Evolutionary conservation across 371 early-diverging fungal genomes (phyloP).

Genomic region (Mortierella sp.): DNA sequence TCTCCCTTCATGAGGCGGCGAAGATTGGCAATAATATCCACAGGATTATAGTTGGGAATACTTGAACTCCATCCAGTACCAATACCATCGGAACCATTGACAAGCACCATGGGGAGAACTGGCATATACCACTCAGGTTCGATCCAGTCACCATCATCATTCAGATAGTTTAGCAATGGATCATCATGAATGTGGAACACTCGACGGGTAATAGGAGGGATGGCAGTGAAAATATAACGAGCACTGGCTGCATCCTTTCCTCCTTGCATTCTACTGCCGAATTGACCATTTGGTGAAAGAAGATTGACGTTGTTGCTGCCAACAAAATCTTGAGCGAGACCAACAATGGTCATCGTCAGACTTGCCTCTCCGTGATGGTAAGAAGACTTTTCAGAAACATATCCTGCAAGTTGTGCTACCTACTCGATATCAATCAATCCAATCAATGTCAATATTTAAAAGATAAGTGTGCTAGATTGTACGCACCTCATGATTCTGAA

Average conservation of each 20-base stretch:
- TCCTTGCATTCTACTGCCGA: slow-evolving; percentile 97
- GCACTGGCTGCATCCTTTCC: slow-evolving; percentile 99
- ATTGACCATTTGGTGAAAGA: slow-evolving; percentile 95
- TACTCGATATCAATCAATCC: slow-evolving; percentile 8
- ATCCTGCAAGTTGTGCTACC: slow-evolving; percentile 95
- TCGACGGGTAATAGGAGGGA: slow-evolving; percentile 84
- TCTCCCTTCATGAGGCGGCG: slow-evolving; percentile 86
- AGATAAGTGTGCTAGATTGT: too few species aligned
- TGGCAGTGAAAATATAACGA: slow-evolving; percentile 97
- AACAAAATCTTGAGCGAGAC: slow-evolving; percentile 98
- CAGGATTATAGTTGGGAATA: slow-evolving; percentile 92
- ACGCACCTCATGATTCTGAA: neutral
- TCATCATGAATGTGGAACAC: slow-evolving; percentile 95
- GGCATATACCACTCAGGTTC: slow-evolving; percentile 99
- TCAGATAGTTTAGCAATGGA: slow-evolving; percentile 87
- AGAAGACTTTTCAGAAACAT: slow-evolving; percentile 93
- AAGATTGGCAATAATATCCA: slow-evolving; percentile 95
- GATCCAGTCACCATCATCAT: slow-evolving; percentile 95
- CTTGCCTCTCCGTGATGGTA: slow-evolving; percentile 99
- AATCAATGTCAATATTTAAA: neutral
- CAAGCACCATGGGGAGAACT: slow-evolving; percentile 96
- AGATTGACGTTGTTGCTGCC: slow-evolving; percentile 99
- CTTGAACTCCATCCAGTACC: slow-evolving; percentile 97
- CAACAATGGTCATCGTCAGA: slow-evolving; percentile 93
- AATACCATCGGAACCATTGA: slow-evolving; percentile 99